phyloP scores from a whole-genome alignment of 2,329 filamentous ascomycete species.

The Calonectria crousiana region DNA sequence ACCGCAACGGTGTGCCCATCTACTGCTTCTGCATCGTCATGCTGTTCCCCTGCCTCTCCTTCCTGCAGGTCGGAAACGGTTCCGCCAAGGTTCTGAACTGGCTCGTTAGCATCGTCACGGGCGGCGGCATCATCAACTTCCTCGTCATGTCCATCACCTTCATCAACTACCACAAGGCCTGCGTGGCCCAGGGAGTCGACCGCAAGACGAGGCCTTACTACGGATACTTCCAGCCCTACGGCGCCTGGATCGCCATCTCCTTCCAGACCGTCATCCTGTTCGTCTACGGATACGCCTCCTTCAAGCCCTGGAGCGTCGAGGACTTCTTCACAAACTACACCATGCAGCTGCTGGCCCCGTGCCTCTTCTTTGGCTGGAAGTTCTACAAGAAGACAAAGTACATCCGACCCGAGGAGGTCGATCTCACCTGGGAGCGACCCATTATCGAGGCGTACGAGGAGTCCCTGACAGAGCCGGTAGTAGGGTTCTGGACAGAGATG shows the following conservation, averaged over 20 bases:
- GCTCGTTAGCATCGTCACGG: slow-evolving; percentile 69
- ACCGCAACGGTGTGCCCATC: slow-evolving; percentile 70
- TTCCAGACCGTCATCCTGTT: slow-evolving; percentile 58
- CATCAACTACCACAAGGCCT: slow-evolving; percentile 63
- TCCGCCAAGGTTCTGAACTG: slow-evolving; percentile 64
- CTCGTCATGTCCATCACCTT: slow-evolving; percentile 64
- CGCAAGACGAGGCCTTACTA: slow-evolving; percentile 68
- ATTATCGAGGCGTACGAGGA: slow-evolving; percentile 69
- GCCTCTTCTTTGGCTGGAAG: slow-evolving; percentile 73
- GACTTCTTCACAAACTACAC: slow-evolving; percentile 67
- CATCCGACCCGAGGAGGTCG: slow-evolving; percentile 65
- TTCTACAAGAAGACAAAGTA: slow-evolving; percentile 69
- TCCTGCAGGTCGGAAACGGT: slow-evolving; percentile 62
- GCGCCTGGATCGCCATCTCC: slow-evolving; percentile 59
- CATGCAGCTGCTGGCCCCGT: slow-evolving; percentile 66
- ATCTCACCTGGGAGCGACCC: slow-evolving; percentile 71
- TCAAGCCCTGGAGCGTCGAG: slow-evolving; percentile 62
- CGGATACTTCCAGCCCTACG: slow-evolving; percentile 70
- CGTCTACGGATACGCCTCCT: slow-evolving; percentile 68
- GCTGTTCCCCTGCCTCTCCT: slow-evolving; percentile 65
- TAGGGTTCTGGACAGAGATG: slow-evolving; percentile 69
- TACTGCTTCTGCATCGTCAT: slow-evolving; percentile 68
- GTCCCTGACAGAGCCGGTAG: slow-evolving; percentile 60
- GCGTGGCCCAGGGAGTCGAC: slow-evolving; percentile 64
- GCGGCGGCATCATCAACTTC: slow-evolving; percentile 72